Evolutionary conservation across 768 basidiomycete species (phyloP).

Genomic region (Leccinum disarticulatum): DNA sequence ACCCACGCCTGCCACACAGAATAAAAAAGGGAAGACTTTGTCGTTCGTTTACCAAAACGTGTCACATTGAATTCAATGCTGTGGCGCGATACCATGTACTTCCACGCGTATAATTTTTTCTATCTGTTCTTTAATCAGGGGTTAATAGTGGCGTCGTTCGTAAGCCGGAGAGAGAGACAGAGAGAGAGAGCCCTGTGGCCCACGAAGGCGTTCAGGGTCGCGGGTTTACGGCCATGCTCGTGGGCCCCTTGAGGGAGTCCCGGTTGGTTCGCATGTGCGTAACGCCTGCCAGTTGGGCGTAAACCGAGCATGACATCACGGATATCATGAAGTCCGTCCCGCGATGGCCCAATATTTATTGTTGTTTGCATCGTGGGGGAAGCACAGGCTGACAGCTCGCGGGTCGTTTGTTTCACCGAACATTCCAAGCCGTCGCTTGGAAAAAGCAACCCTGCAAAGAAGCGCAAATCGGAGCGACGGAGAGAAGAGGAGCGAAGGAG

Average conservation of each 20-base stretch:
- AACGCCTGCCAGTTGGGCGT: not conserved
- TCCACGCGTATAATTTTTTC: not conserved
- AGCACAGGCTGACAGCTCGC: not conserved
- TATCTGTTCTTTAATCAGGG: not conserved
- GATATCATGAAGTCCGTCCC: not conserved
- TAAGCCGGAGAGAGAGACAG: not conserved
- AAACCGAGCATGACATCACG: not conserved
- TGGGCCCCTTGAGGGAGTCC: not conserved
- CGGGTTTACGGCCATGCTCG: conserved; percentile 3
- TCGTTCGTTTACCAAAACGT: not conserved
- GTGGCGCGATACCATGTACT: not conserved
- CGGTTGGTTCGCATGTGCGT: not conserved
- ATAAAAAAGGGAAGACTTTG: not conserved
- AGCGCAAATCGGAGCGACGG: not conserved
- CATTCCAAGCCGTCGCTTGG: not conserved
- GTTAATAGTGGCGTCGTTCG: not conserved
- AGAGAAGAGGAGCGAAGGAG: not conserved
- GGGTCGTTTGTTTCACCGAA: not conserved
- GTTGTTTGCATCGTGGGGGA: not conserved
- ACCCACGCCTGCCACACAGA: not conserved
- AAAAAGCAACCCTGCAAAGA: not conserved
- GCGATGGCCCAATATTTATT: not conserved
- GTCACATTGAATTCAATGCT: not conserved
- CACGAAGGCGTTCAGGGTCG: conserved; percentile 11
- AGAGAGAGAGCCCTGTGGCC: not conserved